phyloP scores from a whole-genome alignment of 352 stramenopile species.

The Pythium myriotylum region DNA sequence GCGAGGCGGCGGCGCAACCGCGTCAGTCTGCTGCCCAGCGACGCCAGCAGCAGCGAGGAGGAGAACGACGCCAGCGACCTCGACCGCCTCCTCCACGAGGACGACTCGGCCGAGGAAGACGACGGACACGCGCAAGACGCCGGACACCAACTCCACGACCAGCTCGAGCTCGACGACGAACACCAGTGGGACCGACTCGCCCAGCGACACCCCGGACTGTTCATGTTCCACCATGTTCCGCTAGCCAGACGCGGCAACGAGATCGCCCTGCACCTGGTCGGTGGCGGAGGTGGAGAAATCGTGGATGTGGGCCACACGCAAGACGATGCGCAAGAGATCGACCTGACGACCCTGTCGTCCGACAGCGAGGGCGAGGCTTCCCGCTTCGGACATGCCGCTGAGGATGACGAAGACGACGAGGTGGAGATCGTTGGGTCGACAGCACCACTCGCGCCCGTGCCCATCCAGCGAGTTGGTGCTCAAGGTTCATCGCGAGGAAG shows the following conservation, averaged over 20 bases:
- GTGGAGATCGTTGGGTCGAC: constrained; percentile 59
- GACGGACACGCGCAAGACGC: not conserved
- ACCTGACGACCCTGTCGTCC: constrained; percentile 61
- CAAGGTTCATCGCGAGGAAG: not conserved
- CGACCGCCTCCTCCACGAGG: constrained; percentile 6
- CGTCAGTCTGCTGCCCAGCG: constrained; percentile 7
- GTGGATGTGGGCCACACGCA: constrained; percentile 9
- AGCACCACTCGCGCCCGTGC: constrained; percentile 23
- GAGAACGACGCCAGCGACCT: not conserved
- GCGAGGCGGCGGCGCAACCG: constrained; percentile 11
- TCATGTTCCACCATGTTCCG: not conserved
- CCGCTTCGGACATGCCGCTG: not conserved
- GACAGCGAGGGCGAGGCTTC: constrained; percentile 45
- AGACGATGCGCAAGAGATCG: constrained; percentile 50
- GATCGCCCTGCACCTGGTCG: constrained; percentile 10
- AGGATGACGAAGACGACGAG: constrained; percentile 35
- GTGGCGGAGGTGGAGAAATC: not conserved
- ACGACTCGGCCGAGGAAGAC: constrained; percentile 7
- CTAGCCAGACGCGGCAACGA: not conserved
- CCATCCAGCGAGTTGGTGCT: constrained; percentile 1
- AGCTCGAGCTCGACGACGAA: constrained; percentile 16
- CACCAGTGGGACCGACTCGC: not conserved
- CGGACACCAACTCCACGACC: not conserved
- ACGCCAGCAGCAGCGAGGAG: constrained; percentile 16
- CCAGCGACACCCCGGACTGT: not conserved